Conservation (phyloP, 2,329 filamentous ascomycete species). For the Aschersonia sp. region DNA sequence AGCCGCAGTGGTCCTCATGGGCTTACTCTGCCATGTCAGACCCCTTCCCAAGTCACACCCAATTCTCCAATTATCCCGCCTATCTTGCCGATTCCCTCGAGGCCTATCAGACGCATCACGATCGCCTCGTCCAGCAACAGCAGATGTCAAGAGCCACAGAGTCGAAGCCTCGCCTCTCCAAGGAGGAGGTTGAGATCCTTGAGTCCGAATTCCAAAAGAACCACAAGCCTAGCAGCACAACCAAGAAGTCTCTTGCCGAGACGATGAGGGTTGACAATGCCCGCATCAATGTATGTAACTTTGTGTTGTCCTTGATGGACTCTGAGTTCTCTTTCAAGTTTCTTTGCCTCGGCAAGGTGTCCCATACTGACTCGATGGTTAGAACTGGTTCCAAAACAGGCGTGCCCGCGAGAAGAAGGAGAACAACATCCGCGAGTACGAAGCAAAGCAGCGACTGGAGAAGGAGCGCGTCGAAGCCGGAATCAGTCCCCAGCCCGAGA, state of each 20-base stretch:
- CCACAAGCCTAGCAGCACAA: conserved; percentile 47
- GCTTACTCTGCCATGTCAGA: conserved; percentile 14
- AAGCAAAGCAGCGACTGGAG: conserved; percentile 21
- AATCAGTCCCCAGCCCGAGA: conserved; percentile 11
- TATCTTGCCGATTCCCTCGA: conserved; percentile 25
- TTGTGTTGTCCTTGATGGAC: no score
- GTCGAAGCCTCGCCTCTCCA: conserved; percentile 38
- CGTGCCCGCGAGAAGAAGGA: conserved; percentile 52
- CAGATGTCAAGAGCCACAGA: conserved; percentile 27
- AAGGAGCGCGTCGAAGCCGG: conserved; percentile 16
- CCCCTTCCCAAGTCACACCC: conserved; percentile 17
- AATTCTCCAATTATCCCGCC: conserved; percentile 17
- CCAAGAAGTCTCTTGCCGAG: conserved; percentile 46
- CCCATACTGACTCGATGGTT: conserved; percentile 13
- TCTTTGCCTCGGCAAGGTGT: not conserved
- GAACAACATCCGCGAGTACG: conserved; percentile 32
- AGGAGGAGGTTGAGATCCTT: conserved; percentile 43
- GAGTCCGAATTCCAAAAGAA: conserved; percentile 50
- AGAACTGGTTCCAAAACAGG: conserved; percentile 60
- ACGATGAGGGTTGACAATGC: conserved; percentile 47
- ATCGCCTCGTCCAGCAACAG: conserved; percentile 20
- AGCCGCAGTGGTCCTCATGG: conserved; percentile 21
- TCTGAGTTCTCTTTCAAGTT: not conserved
- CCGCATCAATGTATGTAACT: conserved; percentile 41
- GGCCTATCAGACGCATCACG: conserved; percentile 20